Evolutionary conservation across 177 flowering plant species (phyloP), one percentile per base, ranked within the genome.

Genomic region (Telopea speciosissima): DNA sequence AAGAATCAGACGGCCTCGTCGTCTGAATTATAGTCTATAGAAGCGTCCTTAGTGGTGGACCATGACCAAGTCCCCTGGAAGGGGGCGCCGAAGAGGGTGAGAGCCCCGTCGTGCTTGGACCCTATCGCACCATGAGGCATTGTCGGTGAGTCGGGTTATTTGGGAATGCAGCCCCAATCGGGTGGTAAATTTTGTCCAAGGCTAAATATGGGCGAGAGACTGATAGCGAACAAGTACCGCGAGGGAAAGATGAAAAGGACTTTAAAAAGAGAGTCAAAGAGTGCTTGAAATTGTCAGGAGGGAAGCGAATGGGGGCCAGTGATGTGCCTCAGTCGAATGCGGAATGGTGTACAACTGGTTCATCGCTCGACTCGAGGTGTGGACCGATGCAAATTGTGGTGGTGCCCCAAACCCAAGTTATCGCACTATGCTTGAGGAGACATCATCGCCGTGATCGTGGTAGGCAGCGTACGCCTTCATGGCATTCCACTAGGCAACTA

Each of bases 291-390:
- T 80, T 77, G 82, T 72, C 76, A 78, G 80, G 78, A 80, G 80
- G 82, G 82, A 80, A 77, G 82, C 74, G 76, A 76, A 79, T 77
- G 78, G 78, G 78, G 82, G 77, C n/a, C n/a, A n/a, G n/a, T n/a
- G n/a, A n/a, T n/a, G n/a, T n/a, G n/a, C n/a, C n/a, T n/a, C n/a
- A n/a, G n/a, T n/a, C n/a, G n/a, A n/a, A n/a, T n/a, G n/a, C n/a
- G n/a, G n/a, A n/a, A n/a, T n/a, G n/a, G n/a, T n/a, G n/a, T n/a
- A n/a, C n/a, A n/a, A n/a, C n/a, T n/a, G n/a, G n/a, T n/a, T n/a
- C n/a, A n/a, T n/a, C n/a, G n/a, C n/a, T n/a, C n/a, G n/a, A n/a
- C n/a, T n/a, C n/a, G n/a, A n/a, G n/a, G n/a, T n/a, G n/a, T n/a
- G n/a, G n/a, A n/a, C n/a, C n/a, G n/a, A n/a, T n/a, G n/a, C n/a